Base-by-base conservation (phyloP, 1,139 yeast species). In the Diutina scorzettiae region DNA sequence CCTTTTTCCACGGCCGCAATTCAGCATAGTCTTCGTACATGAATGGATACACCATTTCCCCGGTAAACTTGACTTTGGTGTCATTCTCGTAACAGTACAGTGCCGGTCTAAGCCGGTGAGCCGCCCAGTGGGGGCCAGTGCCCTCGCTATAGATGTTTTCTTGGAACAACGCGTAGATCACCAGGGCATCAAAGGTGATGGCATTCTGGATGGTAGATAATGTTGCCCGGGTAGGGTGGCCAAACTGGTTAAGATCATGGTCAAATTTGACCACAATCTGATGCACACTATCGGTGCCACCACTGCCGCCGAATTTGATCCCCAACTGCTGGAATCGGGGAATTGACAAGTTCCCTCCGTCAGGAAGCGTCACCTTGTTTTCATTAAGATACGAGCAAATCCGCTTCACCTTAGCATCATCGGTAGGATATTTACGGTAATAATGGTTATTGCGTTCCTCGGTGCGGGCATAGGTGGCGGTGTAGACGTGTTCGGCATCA, bases 131-230 rank as follows among this genome's bases (percentile, higher is more conserved):
- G 2, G 73, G 59, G 40, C 51, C 48, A 42, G 50, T 48, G 0
- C 67, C 68, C 48, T 72, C 76, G 48, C 72, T 60, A 50, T 76
- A 75, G 16, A 75, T 74, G 5, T 78, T 74, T 48, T 76, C 81
- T 48, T 75, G 79, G 49, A 74, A 66, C 32, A 76, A 59, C 2
- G 76, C 76, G 51, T 76, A 75, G 19, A 76, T 51, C 33, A 71
- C 57, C 47, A 75, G 74, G 2, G 79, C 67, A 45, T 75, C 80
- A 51, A 73, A 76, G 1, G 66, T 55, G n/a, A 61, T 53, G 25
- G 46, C 49, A 31, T 53, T 51, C 46, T 68, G 66, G 11, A 73
- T 47, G 1, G 49, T 34, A 16, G 45, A 47, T 44, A 73, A 59
- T 0, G 66, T 57, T 12, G 51, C 53, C 45, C 64, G 64, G 2